Base-by-base conservation (phyloP, 805 yeast species). In the Kluyveromyces aestuarii region DNA sequence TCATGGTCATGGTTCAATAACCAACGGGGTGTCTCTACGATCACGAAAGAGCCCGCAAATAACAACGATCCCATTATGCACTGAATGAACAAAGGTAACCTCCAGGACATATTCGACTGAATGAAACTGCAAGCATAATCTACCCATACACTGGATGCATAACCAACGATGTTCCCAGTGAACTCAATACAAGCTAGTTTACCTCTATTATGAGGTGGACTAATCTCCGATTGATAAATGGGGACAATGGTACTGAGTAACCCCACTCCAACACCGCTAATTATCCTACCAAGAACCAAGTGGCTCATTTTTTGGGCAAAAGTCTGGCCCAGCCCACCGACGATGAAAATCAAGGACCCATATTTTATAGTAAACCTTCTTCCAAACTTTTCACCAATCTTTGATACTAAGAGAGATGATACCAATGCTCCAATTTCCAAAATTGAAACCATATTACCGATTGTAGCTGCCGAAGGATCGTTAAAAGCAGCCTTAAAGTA, bases 21-120 rank as follows among this genome's bases (percentile, higher is more conserved):
- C 96, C 96, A 89, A 55, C 96, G 74, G 6, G 97, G 97, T 44
- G 90, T 81, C 60, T 89, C 97, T 6, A 87, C 89, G 37, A 90
- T 80, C 50, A 84, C 72, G 47, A 82, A 78, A 1, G 95, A 83
- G 3, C 97, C 97, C 2, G 78, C 54, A 27, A 81, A 80, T 27
- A 89, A 69, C 6, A 83, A 68, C 2, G 75, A 51, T 0, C 96
- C 96, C 60, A 90, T 81, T 2, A 82, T 60, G 46, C 86, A 84
- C 63, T 88, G 96, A 44, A 86, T 69, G 48, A 82, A 77, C 42
- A 88, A 69, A 1, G 96, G 96, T 21, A 85, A 57, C 53, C 95
- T 74, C 96, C 96, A 88, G 27, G 88, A 74, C 25, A 75, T 65
- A 49, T 81, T 71, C 48, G 80, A 72, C 41, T 76, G 75, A 41